Conservation (phyloP, 805 yeast genomes). For the Diddensiella caesifluorescens region DNA sequence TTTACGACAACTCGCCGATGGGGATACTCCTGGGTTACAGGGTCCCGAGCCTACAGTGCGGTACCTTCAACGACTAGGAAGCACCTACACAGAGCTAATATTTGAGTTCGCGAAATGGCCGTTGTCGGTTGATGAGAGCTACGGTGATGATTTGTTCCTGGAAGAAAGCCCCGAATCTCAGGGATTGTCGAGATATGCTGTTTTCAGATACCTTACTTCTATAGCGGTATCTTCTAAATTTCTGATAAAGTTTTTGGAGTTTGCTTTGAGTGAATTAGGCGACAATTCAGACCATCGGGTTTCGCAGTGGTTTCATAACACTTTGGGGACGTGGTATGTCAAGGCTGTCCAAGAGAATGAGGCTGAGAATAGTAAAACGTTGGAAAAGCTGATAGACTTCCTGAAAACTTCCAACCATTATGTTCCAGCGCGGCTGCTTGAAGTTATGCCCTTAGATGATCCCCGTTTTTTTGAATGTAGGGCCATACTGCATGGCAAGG, state of each 20-base stretch:
- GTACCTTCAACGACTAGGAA: conserved; percentile 21
- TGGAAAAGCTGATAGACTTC: conserved; percentile 28
- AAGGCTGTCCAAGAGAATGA: conserved; percentile 24
- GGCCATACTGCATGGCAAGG: conserved; percentile 51
- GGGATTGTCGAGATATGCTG: conserved; percentile 47
- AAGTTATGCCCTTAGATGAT: conserved; percentile 23
- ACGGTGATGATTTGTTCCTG: conserved; percentile 54
- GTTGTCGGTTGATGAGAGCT: conserved; percentile 34
- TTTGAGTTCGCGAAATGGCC: conserved; percentile 54
- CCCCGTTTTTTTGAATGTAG: conserved; percentile 38
- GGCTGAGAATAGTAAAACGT: conserved; percentile 25
- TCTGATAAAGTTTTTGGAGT: conserved; percentile 48
- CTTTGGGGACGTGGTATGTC: conserved; percentile 44
- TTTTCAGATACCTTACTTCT: conserved; percentile 46
- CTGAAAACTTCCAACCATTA: conserved; percentile 34
- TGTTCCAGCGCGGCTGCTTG: conserved; percentile 37
- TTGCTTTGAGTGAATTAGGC: conserved; percentile 39
- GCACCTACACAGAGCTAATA: conserved; percentile 45
- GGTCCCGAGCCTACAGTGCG: conserved; percentile 22
- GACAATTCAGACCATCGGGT: conserved; percentile 28
- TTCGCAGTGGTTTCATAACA: conserved; percentile 38
- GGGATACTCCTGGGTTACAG: conserved; percentile 26
- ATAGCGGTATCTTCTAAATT: conserved; percentile 26
- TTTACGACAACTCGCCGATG: conserved; percentile 38
- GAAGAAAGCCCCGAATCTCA: conserved; percentile 58